Conservation (phyloP, 1,139 yeast genomes). For the Candida sp. region DNA sequence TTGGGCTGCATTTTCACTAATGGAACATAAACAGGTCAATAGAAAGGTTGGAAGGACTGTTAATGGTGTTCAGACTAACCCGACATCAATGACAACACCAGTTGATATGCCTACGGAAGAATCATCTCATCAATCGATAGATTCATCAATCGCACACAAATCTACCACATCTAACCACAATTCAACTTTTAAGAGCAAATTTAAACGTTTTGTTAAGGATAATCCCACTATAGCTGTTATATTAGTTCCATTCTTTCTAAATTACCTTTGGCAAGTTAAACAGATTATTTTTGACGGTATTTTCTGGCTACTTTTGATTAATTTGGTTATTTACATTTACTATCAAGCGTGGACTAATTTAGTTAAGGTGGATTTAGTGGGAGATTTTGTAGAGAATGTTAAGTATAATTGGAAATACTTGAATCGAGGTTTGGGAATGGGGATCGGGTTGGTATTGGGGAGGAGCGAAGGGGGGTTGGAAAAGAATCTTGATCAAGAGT, state of each 20-base stretch:
- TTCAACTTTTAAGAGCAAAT: not conserved
- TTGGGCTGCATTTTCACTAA: not conserved
- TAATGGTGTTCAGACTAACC: too few species aligned
- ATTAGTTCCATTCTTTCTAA: not conserved
- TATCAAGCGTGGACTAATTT: not conserved
- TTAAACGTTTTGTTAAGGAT: not conserved
- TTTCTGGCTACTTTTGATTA: not conserved
- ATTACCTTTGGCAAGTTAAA: not conserved
- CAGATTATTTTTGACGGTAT: not conserved
- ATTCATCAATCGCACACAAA: not conserved
- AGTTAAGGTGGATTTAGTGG: not conserved
- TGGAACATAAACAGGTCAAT: too few species aligned
- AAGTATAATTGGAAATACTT: not conserved
- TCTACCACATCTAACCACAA: not conserved
- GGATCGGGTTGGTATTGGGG: not conserved
- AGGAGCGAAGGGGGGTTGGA: not conserved
- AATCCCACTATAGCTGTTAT: not conserved
- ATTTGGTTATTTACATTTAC: not conserved
- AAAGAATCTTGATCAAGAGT: not conserved
- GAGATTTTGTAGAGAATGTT: not conserved
- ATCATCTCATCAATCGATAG: too few species aligned
- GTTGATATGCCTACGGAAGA: too few species aligned
- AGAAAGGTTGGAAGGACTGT: too few species aligned
- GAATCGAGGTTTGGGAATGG: not conserved
- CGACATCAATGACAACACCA: too few species aligned